A percentile compares a stretch with the other conserved stretches of the same genome.
phyloP scores from a whole-genome alignment of 768 basidiomycete species.

The Coprinopsis marcescibilis region DNA sequence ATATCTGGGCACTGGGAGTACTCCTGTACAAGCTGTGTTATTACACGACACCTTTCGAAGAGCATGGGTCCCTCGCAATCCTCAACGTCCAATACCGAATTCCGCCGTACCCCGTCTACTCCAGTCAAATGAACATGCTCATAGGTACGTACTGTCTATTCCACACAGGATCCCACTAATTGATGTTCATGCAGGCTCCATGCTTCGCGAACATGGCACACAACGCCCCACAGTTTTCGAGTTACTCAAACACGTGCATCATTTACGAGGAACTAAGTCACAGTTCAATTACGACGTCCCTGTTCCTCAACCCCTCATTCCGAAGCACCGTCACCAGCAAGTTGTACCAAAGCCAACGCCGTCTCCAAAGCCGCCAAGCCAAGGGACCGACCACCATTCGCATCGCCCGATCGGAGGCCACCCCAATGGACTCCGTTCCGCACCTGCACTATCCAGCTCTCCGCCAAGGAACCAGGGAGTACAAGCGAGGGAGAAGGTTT shows the following conservation, averaged over 20 bases:
- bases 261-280: conserved; percentile 82
- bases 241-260: conserved; percentile 75
- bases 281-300: conserved; percentile 64
- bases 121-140: conserved; percentile 70
- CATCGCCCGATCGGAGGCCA: background rate
- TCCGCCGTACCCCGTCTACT: conserved; percentile 85
- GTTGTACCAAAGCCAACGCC: conserved; percentile 22
- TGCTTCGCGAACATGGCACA: conserved; percentile 87
- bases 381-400: background rate
- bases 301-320: conserved; percentile 40
- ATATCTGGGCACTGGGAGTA: conserved; percentile 97
- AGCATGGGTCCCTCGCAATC: conserved; percentile 93
- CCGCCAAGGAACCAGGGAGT: conserved; percentile 41
- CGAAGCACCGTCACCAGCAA: conserved; percentile 28
- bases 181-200: conserved; percentile 55
- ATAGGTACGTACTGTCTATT: conserved; percentile 54
- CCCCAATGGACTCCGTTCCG: conserved; percentile 4
- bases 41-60: conserved; percentile 99
- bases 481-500: conserved; percentile 69
- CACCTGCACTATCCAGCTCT: conserved; percentile 17
- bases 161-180: background rate
- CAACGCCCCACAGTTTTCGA: conserved; percentile 88
- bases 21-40: conserved; percentile 98
- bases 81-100: conserved; percentile 94
- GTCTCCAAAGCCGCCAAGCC: conserved; percentile 8